These are phyloP conservation scores for Limtongia smithiae DNA, from an alignment of 805 yeast genomes.

Conservation along the genomic window DNA sequence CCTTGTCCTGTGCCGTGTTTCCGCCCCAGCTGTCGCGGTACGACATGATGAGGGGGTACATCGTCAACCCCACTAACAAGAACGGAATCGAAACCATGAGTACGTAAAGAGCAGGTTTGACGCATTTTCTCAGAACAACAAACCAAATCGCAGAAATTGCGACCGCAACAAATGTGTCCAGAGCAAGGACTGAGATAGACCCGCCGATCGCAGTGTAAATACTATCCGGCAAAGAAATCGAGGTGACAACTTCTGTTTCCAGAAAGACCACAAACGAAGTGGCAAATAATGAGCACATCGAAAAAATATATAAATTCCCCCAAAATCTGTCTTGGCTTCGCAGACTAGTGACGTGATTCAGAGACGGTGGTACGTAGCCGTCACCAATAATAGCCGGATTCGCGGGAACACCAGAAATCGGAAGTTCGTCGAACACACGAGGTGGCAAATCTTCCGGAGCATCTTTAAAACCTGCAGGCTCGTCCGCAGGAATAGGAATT, in stretches of 20 bases:
- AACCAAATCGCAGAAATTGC: slow-evolving; percentile 35
- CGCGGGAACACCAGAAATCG: too few relatives aligned
- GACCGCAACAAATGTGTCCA: slow-evolving; percentile 31
- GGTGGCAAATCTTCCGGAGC: too few relatives aligned
- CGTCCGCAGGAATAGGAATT: too few relatives aligned
- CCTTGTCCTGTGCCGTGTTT: slow-evolving; percentile 34
- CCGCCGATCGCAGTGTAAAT: slow-evolving; percentile 32
- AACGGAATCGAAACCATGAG: slow-evolving; percentile 35
- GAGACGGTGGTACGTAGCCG: slow-evolving; percentile 11
- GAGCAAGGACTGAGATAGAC: slow-evolving; percentile 30
- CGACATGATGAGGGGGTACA: slow-evolving; percentile 36
- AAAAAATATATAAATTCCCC: slow-evolving; percentile 29
- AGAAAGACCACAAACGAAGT: slow-evolving; percentile 35
- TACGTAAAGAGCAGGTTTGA: slow-evolving; percentile 32
- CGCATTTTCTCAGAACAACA: slow-evolving; percentile 31
- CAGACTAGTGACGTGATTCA: not conserved
- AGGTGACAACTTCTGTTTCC: slow-evolving; percentile 31
- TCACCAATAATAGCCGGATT: too few relatives aligned
- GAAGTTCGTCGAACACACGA: too few relatives aligned
- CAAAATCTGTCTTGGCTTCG: slow-evolving; percentile 13
- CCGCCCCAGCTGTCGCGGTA: slow-evolving; percentile 35
- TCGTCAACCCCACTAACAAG: slow-evolving; percentile 29
- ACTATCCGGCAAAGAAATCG: slow-evolving; percentile 33
- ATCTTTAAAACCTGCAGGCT: too few relatives aligned
- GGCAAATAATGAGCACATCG: slow-evolving; percentile 34